Evolutionary conservation across 2,329 filamentous ascomycete species (phyloP).

Genomic region (Rhytidhysteron rufulum): DNA sequence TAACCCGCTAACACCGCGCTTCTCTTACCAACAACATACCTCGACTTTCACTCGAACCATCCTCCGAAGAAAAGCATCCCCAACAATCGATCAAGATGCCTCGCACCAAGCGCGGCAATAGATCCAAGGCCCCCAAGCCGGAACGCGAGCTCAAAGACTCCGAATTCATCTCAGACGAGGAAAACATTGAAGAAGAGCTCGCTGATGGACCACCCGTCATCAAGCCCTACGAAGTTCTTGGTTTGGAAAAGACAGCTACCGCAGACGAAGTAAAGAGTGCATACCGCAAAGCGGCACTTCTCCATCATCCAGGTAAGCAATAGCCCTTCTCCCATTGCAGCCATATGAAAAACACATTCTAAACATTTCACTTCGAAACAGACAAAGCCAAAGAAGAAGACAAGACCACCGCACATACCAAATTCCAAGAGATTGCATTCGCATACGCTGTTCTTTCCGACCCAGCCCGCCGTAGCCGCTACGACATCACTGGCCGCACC

Average conservation of each 20-base stretch:
- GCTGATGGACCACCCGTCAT: constrained; percentile 56
- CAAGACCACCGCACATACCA: constrained; percentile 69
- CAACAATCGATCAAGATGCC: no score
- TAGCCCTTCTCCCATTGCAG: no score
- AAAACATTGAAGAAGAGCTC: constrained; percentile 9
- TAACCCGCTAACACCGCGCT: no score
- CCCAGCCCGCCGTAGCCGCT: constrained; percentile 72
- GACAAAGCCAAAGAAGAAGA: constrained; percentile 72
- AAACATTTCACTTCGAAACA: constrained; percentile 30
- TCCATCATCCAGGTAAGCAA: constrained; percentile 67
- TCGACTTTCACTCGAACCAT: no score
- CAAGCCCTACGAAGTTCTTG: constrained; percentile 76
- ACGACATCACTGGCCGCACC: constrained; percentile 87
- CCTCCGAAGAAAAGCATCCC: no score
- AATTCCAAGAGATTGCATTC: constrained; percentile 88
- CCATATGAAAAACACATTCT: constrained; percentile 7
- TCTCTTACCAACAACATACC: no score
- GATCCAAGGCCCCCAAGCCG: no score
- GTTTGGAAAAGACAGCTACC: constrained; percentile 66
- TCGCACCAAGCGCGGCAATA: no score
- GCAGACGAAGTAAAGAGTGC: constrained; percentile 79
- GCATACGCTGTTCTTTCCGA: constrained; percentile 93
- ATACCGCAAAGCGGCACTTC: constrained; percentile 87
- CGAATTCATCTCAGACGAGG: constrained; percentile 45
- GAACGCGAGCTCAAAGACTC: constrained; percentile 29